Evolutionary conservation across 2,329 filamentous ascomycete species (phyloP).

Genomic region (Trichoderma cornu-damae): DNA sequence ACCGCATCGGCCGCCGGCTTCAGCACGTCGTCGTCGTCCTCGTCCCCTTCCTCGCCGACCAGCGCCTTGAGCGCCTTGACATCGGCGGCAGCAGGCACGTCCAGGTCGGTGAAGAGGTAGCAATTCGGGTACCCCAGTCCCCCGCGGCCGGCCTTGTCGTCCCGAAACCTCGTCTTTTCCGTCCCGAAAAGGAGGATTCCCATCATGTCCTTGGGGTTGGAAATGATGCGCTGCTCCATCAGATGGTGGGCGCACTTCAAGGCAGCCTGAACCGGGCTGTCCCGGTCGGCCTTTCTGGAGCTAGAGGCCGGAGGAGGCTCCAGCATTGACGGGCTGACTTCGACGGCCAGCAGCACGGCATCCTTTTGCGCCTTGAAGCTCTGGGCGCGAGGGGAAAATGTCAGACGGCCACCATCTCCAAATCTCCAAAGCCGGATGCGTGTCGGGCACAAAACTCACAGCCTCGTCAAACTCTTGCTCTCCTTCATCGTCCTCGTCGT

Average conservation of each 20-base stretch:
- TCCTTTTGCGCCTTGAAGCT: slow-evolving; percentile 90
- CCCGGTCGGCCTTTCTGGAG: slow-evolving; percentile 70
- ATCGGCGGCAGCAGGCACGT: slow-evolving; percentile 79
- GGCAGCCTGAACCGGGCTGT: slow-evolving; percentile 75
- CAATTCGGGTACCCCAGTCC: slow-evolving; percentile 77
- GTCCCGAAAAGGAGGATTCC: slow-evolving; percentile 90
- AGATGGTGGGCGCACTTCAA: slow-evolving; percentile 90
- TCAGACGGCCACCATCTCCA: not conserved
- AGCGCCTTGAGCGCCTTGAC: slow-evolving; percentile 74
- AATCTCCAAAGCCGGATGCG: not conserved
- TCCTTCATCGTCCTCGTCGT: slow-evolving; percentile 64
- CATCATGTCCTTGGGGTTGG: slow-evolving; percentile 95
- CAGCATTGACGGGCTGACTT: slow-evolving; percentile 86
- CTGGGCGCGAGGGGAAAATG: slow-evolving; percentile 44
- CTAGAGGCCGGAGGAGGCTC: slow-evolving; percentile 55
- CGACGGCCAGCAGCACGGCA: slow-evolving; percentile 95
- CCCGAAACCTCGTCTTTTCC: slow-evolving; percentile 71
- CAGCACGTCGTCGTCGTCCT: slow-evolving; percentile 61
- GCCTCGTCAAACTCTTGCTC: slow-evolving; percentile 56
- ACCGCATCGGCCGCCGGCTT: slow-evolving; percentile 63
- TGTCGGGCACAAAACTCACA: slow-evolving; percentile 39
- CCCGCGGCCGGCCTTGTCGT: slow-evolving; percentile 55
- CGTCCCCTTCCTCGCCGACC: slow-evolving; percentile 71
- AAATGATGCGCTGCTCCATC: slow-evolving; percentile 98
- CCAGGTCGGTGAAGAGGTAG: slow-evolving; percentile 83